These are phyloP conservation scores for Xerocomellus intermedius DNA, from an alignment of 768 basidiomycete genomes.

Conservation along the genomic window DNA sequence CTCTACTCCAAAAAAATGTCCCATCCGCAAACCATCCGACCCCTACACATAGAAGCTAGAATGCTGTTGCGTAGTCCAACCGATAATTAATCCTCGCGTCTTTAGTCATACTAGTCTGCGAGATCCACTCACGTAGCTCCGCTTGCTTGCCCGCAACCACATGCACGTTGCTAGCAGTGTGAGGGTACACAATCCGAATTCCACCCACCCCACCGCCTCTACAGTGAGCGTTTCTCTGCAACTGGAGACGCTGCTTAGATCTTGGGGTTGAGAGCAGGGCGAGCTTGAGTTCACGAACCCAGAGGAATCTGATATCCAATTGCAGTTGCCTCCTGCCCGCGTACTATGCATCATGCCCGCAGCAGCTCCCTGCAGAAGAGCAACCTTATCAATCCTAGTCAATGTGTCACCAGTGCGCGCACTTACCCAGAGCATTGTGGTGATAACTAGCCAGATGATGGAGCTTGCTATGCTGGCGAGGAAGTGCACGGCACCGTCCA, in stretches of 20 bases:
- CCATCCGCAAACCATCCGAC: not conserved
- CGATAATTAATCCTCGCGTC: constrained; percentile 19
- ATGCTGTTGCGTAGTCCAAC: constrained; percentile 24
- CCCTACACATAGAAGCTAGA: constrained; percentile 35
- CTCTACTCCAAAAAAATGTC: not conserved
- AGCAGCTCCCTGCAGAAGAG: constrained; percentile 52
- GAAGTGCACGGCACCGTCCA: constrained; percentile 62
- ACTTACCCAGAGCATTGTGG: constrained; percentile 66
- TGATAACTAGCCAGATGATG: constrained; percentile 67
- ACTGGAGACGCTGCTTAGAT: constrained; percentile 35
- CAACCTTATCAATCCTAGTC: not conserved
- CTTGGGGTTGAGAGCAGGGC: constrained; percentile 23
- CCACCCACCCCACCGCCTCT: constrained; percentile 74
- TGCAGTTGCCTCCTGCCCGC: constrained; percentile 59
- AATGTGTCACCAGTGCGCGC: not conserved
- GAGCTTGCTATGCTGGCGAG: constrained; percentile 80
- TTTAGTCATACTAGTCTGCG: constrained; percentile 40
- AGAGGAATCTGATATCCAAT: constrained; percentile 41
- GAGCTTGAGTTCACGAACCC: constrained; percentile 24
- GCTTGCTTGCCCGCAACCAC: constrained; percentile 44
- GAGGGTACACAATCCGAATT: constrained; percentile 59
- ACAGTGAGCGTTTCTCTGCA: constrained; percentile 74
- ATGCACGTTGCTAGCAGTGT: constrained; percentile 55
- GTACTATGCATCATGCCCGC: constrained; percentile 67
- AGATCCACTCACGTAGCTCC: constrained; percentile 43